A percentile compares a stretch with the other conserved stretches of the same genome.
Conservation (phyloP, 2,329 filamentous ascomycete genomes). For the Claviceps sp. region DNA sequence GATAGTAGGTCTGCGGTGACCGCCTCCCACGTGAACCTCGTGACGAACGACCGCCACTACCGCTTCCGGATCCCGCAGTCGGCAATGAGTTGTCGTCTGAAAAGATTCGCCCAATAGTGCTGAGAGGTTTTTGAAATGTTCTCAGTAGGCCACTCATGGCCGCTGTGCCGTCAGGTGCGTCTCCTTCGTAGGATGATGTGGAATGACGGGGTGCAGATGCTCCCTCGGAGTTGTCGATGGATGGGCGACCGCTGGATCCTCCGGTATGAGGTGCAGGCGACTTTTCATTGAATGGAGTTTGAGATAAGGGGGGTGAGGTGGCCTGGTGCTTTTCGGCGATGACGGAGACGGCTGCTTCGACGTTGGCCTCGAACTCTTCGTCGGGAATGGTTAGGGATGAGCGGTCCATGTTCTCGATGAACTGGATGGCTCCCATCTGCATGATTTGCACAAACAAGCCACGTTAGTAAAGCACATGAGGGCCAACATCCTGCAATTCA, state of each 20-base stretch:
- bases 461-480: neutral
- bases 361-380: slow-evolving; percentile 88
- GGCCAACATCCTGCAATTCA: no score
- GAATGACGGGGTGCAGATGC: slow-evolving; percentile 34
- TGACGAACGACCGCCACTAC: slow-evolving; percentile 21
- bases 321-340: slow-evolving; percentile 80
- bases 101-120: slow-evolving; percentile 89
- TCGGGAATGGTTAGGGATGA: slow-evolving; percentile 88
- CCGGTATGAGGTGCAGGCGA: slow-evolving; percentile 10
- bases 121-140: slow-evolving; percentile 81
- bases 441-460: neutral
- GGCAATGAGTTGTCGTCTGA: slow-evolving; percentile 47
- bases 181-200: slow-evolving; percentile 40
- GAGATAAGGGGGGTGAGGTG: slow-evolving; percentile 31
- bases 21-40: slow-evolving; percentile 17
- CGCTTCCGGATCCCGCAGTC: slow-evolving; percentile 17
- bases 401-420: slow-evolving; percentile 90
- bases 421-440: slow-evolving; percentile 84
- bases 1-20: slow-evolving; percentile 16
- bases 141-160: slow-evolving; percentile 75
- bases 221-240: slow-evolving; percentile 24
- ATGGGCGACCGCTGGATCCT: slow-evolving; percentile 25
- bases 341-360: slow-evolving; percentile 89
- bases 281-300: slow-evolving; percentile 32
- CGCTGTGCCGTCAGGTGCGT: slow-evolving; percentile 58